phyloP scores from a whole-genome alignment of 305 asterid species.

The Plantago rigida region DNA sequence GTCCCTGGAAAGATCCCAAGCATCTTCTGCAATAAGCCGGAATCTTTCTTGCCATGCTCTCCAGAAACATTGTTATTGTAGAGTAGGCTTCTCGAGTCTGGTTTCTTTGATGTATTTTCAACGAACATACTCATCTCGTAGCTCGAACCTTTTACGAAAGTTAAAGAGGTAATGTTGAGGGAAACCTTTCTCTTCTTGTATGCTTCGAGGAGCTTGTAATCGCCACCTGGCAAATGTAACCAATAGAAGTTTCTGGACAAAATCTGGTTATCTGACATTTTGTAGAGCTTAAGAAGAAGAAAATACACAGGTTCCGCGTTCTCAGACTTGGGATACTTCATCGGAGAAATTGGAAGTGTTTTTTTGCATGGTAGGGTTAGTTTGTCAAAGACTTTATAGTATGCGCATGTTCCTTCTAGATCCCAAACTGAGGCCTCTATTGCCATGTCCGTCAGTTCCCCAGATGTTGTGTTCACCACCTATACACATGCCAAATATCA shows the following conservation, averaged over 20 bases:
- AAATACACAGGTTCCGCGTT: slow-evolving; percentile 67
- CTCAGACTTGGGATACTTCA: slow-evolving; percentile 69
- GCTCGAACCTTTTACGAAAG: slow-evolving; percentile 46
- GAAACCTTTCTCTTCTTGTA: slow-evolving; percentile 50
- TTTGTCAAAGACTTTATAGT: slow-evolving; percentile 50
- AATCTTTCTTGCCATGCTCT: slow-evolving; percentile 9
- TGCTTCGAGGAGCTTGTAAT: slow-evolving; percentile 71
- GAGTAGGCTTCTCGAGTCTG: slow-evolving; percentile 34
- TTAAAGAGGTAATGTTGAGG: slow-evolving; percentile 48
- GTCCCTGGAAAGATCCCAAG: slow-evolving; percentile 29
- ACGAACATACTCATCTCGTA: slow-evolving; percentile 58
- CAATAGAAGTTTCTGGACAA: slow-evolving; percentile 83
- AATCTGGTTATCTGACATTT: slow-evolving; percentile 42
- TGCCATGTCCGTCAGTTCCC: slow-evolving; percentile 54
- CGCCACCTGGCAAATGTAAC: slow-evolving; percentile 65
- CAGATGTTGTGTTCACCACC: slow-evolving; percentile 77
- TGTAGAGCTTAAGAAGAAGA: slow-evolving; percentile 78
- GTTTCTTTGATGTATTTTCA: slow-evolving; percentile 53
- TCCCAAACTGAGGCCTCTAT: slow-evolving; percentile 81
- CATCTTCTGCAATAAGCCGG: slow-evolving; percentile 36
- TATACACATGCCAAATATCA: slow-evolving; percentile 23
- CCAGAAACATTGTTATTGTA: slow-evolving; percentile 28
- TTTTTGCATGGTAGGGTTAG: slow-evolving; percentile 56
- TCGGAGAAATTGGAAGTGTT: slow-evolving; percentile 49
- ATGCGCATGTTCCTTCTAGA: slow-evolving; percentile 63